Percentiles rank a stretch among this genome's conserved stretches.
These are phyloP conservation scores for Paramecium pentaurelia DNA, from an alignment of 73 alveolate species.

Conservation along the genomic window DNA sequence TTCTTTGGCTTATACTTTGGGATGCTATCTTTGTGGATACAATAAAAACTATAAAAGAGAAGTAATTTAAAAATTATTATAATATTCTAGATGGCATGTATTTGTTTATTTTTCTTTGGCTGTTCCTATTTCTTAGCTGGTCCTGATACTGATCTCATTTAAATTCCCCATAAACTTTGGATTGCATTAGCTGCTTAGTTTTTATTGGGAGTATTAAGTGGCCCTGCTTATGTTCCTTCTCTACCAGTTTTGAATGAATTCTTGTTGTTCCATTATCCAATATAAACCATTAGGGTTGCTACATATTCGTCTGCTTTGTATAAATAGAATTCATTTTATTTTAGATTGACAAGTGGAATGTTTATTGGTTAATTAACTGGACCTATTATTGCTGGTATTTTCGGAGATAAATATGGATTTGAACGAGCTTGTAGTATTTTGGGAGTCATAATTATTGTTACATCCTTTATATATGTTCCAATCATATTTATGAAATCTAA, in stretches of 20 bases:
- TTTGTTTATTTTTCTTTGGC: not conserved
- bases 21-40: slow-evolving; percentile 3
- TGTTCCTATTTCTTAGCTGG: not conserved
- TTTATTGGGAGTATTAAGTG: not conserved
- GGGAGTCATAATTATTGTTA: not conserved
- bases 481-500: not conserved
- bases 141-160: not conserved
- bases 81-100: slow-evolving; percentile 1
- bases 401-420: not conserved
- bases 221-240: slow-evolving; percentile 48
- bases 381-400: not conserved
- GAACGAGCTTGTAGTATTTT: slow-evolving; percentile 18
- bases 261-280: not conserved
- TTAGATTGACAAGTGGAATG: slow-evolving; percentile 37
- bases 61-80: not conserved
- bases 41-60: not conserved
- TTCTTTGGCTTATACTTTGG: not conserved
- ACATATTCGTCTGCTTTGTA: slow-evolving; percentile 27
- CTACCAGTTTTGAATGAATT: slow-evolving; percentile 25
- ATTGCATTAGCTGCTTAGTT: not conserved
- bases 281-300: not conserved
- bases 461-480: not conserved
- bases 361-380: not conserved
- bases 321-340: not conserved
- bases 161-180: not conserved